Base-by-base conservation (phyloP, 2,329 filamentous ascomycete genomes). In the Hymenoscyphus fructigenus region DNA sequence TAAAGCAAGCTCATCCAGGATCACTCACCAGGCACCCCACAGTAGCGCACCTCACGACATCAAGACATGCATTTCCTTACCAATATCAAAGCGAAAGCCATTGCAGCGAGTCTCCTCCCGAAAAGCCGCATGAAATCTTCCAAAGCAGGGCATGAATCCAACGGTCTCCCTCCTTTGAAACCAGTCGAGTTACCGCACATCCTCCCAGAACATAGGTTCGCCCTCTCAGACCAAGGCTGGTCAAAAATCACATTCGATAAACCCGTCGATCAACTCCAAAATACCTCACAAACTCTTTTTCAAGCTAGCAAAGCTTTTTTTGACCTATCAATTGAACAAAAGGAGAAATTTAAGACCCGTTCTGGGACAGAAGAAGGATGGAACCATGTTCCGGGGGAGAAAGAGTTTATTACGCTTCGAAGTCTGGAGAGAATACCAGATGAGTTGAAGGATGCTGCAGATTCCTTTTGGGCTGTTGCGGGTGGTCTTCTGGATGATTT, bases 391-490 rank as follows among this genome's bases (percentile, higher is more conserved):
- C 66, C 68, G n/a, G 71, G 72, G 14, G 72, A 74, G 55, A 74
- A 74, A 14, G 68, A 74, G 59, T 71, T 71, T 23, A 70, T 74
- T 20, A 72, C 72, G 1, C 57, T 74, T 14, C 63, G 72, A 15
- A 69, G 60, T 17, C 44, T 72, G 1, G 63, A 65, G 5, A 62
- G 57, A 5, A 72, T 67, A 0, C 72, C 69, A 0, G 29, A 59
- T 5, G 66, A 68, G 17, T 57, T 74, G 1, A 67, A 61, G 23
- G 66, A 70, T 38, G 65, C 64, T 0, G 69, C 69, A 10, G 34
- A 32, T 20, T 61, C 56, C 6, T 73, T 67, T 55, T 73, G 70
- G 69, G 55, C 28, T 2, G 61, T 67, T 20, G 69, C 69, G 23
- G 68, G 71, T 5, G 38, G 23, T 9, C 50, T 70, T 6, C 57